Evolutionary conservation across 805 yeast genomes (phyloP).

Genomic region (Zygoascus bituminiphila): DNA sequence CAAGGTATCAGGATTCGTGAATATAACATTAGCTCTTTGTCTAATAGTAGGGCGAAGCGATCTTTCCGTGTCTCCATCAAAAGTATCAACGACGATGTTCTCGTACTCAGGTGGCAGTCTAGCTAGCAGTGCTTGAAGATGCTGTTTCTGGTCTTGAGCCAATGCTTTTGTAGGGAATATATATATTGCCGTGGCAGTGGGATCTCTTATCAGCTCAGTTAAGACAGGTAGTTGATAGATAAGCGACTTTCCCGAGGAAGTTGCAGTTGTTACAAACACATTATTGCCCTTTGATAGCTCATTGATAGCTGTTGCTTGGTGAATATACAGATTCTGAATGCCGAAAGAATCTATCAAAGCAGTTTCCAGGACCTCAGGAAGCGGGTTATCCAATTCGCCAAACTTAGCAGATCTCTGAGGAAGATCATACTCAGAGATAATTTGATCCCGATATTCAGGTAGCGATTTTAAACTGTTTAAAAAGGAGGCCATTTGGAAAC

Average conservation of each 20-base stretch:
- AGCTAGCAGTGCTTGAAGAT: constrained; percentile 37
- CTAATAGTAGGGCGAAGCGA: constrained; percentile 47
- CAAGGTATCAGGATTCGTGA: constrained; percentile 92
- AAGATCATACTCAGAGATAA: constrained; percentile 42
- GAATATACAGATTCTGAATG: constrained; percentile 55
- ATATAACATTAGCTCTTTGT: constrained; percentile 63
- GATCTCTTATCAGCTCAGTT: constrained; percentile 19
- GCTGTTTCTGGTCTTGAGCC: constrained; percentile 88
- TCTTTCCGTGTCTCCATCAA: constrained; percentile 86
- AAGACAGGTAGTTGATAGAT: constrained; percentile 86
- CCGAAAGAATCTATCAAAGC: constrained; percentile 36
- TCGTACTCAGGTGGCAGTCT: constrained; percentile 27
- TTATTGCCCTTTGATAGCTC: constrained; percentile 45
- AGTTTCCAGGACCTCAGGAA: constrained; percentile 46
- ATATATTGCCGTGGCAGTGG: constrained; percentile 59
- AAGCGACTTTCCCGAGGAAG: constrained; percentile 92
- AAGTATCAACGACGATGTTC: constrained; percentile 56
- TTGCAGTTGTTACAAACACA: constrained; percentile 86
- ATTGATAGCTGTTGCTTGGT: constrained; percentile 73
- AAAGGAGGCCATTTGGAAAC: constrained; percentile 36
- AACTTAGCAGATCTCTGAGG: constrained; percentile 41
- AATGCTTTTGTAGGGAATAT: constrained; percentile 95
- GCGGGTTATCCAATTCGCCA: constrained; percentile 26
- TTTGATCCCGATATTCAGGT: constrained; percentile 55
- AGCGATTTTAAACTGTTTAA: constrained; percentile 38